Percentiles rank a stretch among this genome's conserved stretches.
phyloP scores from a whole-genome alignment of 352 stramenopile species.

The Peronosclerospora sorghi region DNA sequence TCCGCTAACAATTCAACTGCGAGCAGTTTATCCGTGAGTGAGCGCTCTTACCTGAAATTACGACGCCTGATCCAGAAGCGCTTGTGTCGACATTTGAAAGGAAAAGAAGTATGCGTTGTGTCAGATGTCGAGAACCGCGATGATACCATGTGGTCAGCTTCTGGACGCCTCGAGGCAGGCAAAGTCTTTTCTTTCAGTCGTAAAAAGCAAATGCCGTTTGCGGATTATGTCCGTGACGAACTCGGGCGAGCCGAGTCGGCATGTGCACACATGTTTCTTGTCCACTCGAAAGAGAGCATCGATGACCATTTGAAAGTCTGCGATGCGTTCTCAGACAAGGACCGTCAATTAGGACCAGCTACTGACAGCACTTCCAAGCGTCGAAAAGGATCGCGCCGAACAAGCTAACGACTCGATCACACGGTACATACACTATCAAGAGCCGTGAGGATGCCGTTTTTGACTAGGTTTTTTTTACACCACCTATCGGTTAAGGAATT shows the following conservation, averaged over 20 bases:
- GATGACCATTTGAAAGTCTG: slow-evolving; percentile 63
- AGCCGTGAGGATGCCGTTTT: slow-evolving; percentile 10
- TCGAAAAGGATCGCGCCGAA: slow-evolving; percentile 7
- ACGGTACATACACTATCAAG: slow-evolving; percentile 2
- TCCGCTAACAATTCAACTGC: slow-evolving; percentile 5
- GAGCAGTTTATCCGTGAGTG: slow-evolving; percentile 16
- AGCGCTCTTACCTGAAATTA: slow-evolving; percentile 37
- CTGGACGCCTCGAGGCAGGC: slow-evolving; percentile 40
- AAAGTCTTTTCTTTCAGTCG: slow-evolving; percentile 41
- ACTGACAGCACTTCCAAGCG: slow-evolving; percentile 11
- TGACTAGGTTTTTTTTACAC: slow-evolving; percentile 18
- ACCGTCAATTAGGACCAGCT: slow-evolving; percentile 25
- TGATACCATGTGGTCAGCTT: slow-evolving; percentile 24
- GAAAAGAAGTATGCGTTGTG: slow-evolving; percentile 44
- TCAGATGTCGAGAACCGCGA: slow-evolving; percentile 9
- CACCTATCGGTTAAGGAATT: slow-evolving; percentile 3
- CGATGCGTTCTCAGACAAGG: slow-evolving; percentile 47
- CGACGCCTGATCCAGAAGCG: slow-evolving; percentile 59
- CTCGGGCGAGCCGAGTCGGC: slow-evolving; percentile 37
- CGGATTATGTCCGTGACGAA: slow-evolving; percentile 43
- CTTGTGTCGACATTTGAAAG: slow-evolving; percentile 55
- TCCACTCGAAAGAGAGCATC: slow-evolving; percentile 44
- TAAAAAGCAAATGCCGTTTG: slow-evolving; percentile 43
- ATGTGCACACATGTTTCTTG: slow-evolving; percentile 60
- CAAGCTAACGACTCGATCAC: slow-evolving; percentile 9